Percentiles rank a stretch among this genome's conserved stretches.
Conservation (phyloP, 495 filamentous ascomycete genomes). For the Aspergillus campestris region DNA sequence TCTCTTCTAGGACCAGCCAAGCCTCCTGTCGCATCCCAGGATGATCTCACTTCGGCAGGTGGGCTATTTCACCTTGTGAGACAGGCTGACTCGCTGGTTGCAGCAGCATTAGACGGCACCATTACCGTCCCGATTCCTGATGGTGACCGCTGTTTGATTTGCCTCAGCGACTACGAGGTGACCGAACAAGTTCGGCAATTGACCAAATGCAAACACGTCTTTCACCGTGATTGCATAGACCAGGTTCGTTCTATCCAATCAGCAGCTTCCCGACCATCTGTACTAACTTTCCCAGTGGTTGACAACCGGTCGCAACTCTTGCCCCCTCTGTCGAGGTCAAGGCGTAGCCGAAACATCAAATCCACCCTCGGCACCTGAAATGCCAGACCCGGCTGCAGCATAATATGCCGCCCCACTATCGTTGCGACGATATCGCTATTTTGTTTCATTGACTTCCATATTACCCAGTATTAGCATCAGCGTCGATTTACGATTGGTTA, state of each 20-base stretch:
- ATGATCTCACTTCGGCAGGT: conserved; percentile 57
- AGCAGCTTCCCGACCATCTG: neutral
- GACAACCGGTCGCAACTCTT: conserved; percentile 72
- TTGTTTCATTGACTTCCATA: conserved; percentile 1
- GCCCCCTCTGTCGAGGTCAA: conserved; percentile 63
- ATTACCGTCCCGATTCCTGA: conserved; percentile 42
- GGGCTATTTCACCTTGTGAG: conserved; percentile 48
- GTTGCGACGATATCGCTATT: neutral
- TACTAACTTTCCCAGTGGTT: conserved; percentile 50
- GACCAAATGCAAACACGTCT: conserved; percentile 60
- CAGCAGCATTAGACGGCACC: conserved; percentile 39
- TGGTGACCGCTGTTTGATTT: conserved; percentile 62
- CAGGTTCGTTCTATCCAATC: conserved; percentile 43
- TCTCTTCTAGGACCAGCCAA: conserved; percentile 67
- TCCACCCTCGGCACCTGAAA: conserved; percentile 10
- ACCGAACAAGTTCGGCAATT: conserved; percentile 56
- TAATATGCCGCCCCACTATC: neutral
- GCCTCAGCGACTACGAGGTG: conserved; percentile 60
- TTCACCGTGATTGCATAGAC: conserved; percentile 69
- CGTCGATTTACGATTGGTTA: conserved; percentile 20
- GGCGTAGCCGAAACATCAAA: conserved; percentile 45
- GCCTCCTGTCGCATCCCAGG: conserved; percentile 60
- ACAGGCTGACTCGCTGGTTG: conserved; percentile 39
- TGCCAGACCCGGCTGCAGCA: conserved; percentile 18
- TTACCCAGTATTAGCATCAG: conserved; percentile 25